These are phyloP conservation scores for Sporisorium graminicola DNA, from an alignment of 1,284 basidiomycete genomes.

Conservation along the genomic window DNA sequence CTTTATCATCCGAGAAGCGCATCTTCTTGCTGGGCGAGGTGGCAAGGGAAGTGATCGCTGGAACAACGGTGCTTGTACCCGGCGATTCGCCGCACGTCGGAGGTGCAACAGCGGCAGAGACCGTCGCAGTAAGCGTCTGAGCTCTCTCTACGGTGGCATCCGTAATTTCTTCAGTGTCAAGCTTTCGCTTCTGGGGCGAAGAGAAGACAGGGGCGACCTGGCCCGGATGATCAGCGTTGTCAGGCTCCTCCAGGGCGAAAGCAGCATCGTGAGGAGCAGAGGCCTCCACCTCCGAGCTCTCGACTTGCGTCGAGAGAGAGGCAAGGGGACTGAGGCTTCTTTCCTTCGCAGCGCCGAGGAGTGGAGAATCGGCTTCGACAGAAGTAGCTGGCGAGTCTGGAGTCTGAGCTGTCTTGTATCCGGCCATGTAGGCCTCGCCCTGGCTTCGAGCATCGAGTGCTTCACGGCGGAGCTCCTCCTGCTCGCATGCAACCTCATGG, in stretches of 20 bases:
- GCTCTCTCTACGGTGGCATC: neutral
- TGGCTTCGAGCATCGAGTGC: slow-evolving; percentile 3
- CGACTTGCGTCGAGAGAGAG: neutral
- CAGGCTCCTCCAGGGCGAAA: neutral
- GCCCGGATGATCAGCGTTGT: too few relatives aligned
- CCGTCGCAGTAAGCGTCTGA: neutral
- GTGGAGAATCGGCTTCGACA: neutral
- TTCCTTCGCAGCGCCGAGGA: neutral
- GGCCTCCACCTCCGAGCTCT: neutral
- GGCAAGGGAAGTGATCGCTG: neutral
- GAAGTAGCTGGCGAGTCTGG: slow-evolving; percentile 11
- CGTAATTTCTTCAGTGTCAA: neutral
- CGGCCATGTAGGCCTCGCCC: slow-evolving; percentile 15
- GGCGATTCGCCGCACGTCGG: neutral
- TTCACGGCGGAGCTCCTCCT: slow-evolving; percentile 6
- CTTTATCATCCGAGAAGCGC: slow-evolving; percentile 4
- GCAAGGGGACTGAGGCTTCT: neutral
- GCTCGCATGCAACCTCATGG: slow-evolving; percentile 3
- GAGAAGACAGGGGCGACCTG: neutral
- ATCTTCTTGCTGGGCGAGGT: slow-evolving; percentile 17
- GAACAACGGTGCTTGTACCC: neutral
- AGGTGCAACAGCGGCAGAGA: neutral
- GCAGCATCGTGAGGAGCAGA: neutral
- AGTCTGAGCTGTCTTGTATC: neutral
- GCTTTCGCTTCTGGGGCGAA: slow-evolving; percentile 9